Percentiles rank a stretch among this genome's conserved stretches.
These are phyloP conservation scores for Tieghemiomyces parasiticus DNA, from an alignment of 192 early-diverging fungal genomes.

Conservation along the genomic window DNA sequence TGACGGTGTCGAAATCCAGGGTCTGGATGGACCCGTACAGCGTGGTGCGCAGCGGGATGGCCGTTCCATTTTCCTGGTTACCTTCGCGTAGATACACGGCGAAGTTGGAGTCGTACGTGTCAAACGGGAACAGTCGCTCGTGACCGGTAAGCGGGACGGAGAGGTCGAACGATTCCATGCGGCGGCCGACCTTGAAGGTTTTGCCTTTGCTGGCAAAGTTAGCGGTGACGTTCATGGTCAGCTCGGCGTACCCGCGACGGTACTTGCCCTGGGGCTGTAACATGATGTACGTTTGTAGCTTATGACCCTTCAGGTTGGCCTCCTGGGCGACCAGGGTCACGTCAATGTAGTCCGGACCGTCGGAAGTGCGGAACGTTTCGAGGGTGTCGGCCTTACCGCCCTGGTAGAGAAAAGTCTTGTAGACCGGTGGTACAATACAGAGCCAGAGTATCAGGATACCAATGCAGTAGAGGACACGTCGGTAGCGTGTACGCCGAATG, in stretches of 20 bases:
- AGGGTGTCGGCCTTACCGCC: not conserved
- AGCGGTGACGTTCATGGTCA: not conserved
- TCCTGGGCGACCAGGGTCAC: slow-evolving; percentile 2
- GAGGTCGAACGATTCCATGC: slow-evolving; percentile 3
- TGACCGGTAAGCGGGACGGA: not conserved
- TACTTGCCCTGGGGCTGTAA: not conserved
- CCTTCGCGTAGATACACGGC: not conserved
- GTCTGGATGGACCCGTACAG: slow-evolving; percentile 1
- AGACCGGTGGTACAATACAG: not conserved
- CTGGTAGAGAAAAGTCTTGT: not conserved
- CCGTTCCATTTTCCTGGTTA: not conserved
- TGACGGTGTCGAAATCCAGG: not conserved
- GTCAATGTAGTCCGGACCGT: not conserved
- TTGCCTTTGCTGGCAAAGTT: not conserved
- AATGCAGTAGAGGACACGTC: not conserved
- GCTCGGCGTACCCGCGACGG: not conserved
- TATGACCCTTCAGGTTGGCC: not conserved
- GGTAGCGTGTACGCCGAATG: not conserved
- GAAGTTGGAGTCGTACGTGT: not conserved
- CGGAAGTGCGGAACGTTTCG: not conserved
- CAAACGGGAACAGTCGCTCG: not conserved
- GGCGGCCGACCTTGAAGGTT: not conserved
- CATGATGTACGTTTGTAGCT: not conserved
- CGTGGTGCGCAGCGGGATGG: not conserved
- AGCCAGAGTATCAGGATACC: not conserved